Conservation (phyloP, 306 rosid genomes). For the Aeschynomene evenia region DNA sequence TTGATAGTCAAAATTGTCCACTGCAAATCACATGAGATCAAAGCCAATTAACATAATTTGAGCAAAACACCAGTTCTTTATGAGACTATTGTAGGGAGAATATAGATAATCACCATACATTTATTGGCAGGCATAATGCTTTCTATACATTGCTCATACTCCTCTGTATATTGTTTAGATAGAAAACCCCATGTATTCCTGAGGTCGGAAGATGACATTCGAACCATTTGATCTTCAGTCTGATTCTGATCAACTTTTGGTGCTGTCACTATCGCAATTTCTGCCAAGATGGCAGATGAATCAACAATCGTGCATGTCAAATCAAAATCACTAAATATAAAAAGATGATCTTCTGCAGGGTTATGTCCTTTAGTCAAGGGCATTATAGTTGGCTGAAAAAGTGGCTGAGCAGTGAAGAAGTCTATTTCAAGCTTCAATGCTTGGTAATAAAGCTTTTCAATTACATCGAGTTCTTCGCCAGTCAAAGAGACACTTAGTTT, state of each 20-base stretch:
- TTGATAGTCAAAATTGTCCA: slow-evolving; percentile 50
- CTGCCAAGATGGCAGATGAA: slow-evolving; percentile 96
- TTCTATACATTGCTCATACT: slow-evolving; percentile 87
- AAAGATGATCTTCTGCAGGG: slow-evolving; percentile 57
- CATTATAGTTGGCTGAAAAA: slow-evolving; percentile 73
- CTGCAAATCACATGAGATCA: slow-evolving; percentile 50
- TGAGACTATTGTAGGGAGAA: slow-evolving; percentile 11
- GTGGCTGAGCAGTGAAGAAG: slow-evolving; percentile 81
- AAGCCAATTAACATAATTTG: slow-evolving; percentile 31
- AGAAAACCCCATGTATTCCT: slow-evolving; percentile 76
- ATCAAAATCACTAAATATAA: slow-evolving; percentile 93
- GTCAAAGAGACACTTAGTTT: slow-evolving; percentile 93
- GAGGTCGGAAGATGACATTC: slow-evolving; percentile 82
- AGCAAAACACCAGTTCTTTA: slow-evolving; percentile 22
- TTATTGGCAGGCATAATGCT: slow-evolving; percentile 59
- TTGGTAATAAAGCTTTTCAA: slow-evolving; percentile 92
- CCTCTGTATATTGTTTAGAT: slow-evolving; percentile 86
- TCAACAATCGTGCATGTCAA: slow-evolving; percentile 93
- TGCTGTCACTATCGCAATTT: slow-evolving; percentile 88
- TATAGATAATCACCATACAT: slow-evolving; percentile 47
- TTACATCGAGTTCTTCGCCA: slow-evolving; percentile 94
- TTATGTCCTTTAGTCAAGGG: slow-evolving; percentile 78
- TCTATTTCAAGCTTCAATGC: slow-evolving; percentile 94
- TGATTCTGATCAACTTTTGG: slow-evolving; percentile 79
- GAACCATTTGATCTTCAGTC: slow-evolving; percentile 55